Evolutionary conservation across 1,284 basidiomycete genomes (phyloP).

Genomic region (Trametes pubescens): DNA sequence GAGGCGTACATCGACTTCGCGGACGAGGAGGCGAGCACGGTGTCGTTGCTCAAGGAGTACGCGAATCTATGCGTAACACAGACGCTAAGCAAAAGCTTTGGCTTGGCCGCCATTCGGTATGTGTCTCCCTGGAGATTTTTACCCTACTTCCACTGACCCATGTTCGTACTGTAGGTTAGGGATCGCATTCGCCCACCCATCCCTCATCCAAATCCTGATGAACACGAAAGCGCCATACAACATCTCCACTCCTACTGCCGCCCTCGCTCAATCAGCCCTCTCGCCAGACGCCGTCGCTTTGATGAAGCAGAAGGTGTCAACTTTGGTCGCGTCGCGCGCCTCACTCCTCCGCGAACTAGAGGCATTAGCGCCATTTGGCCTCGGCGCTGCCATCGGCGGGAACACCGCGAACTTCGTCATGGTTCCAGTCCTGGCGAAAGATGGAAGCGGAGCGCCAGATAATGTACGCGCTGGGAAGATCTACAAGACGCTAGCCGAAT

Average conservation of each 20-base stretch:
- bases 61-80: conserved; percentile 94
- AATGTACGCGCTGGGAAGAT: conserved; percentile 73
- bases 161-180: conserved; percentile 71
- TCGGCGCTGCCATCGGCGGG: conserved; percentile 81
- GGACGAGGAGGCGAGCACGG: conserved; percentile 69
- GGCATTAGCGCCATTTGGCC: conserved; percentile 56
- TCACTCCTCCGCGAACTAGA: conserved; percentile 60
- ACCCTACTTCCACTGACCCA: not conserved
- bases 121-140: conserved; percentile 31
- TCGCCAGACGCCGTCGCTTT: conserved; percentile 66
- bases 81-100: conserved; percentile 96
- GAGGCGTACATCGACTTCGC: conserved; percentile 99
- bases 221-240: conserved; percentile 99
- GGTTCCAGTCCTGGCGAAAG: conserved; percentile 74
- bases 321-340: conserved; percentile 67
- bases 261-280: conserved; percentile 80
- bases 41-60: conserved; percentile 79
- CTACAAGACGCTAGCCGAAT: conserved; percentile 89
- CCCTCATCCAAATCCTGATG: conserved; percentile 89
- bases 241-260: conserved; percentile 90
- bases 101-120: conserved; percentile 93
- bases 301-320: conserved; percentile 75
- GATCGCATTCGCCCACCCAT: conserved; percentile 89
- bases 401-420: conserved; percentile 95
- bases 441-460: conserved; percentile 59